Evolutionary conservation across 306 rosid species (phyloP), one percentile per base, ranked within the genome.

Genomic region (Vigna hirtella): DNA sequence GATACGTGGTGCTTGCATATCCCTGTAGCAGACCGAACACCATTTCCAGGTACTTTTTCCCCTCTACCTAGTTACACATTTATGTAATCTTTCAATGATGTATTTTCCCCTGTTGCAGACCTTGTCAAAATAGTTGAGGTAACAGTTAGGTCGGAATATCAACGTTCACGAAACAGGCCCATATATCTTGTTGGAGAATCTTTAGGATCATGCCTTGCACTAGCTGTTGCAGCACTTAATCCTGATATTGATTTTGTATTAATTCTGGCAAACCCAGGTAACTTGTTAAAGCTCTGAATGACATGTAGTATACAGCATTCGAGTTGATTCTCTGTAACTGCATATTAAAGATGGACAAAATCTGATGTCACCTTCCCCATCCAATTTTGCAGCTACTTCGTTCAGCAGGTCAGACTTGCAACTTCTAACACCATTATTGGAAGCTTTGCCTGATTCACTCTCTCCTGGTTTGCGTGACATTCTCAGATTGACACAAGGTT

Each of bases 1-100:
- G 86, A 95, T 40, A 17, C 90, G 65, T 88, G 93, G 93, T 89
- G 99, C 93, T 86, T 95, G 90, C 99, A 95, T 83, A 89, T 89
- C 79, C 97, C 99, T 24, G 89, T 84, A 9, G 79, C 70, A 79
- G 96, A 95, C 82, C 88, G 94, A 68, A 93, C 98, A 55, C 80
- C 90, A 78, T 90, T 93, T 83, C 62, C 77, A 84, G 98, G 97
- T 91, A 24, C 66, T 40, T 30, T 70, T 70, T 70, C 67, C 40
- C 69, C 66, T 30, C 34, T 74, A 2, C 12, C 38, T 14, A 5
- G 22, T 18, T 53, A 28, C 57, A 57, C 15, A 65, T 72, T 73
- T 45, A 56, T 79, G 30, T 55, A 18, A 4, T 43, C n/a, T 76
- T 76, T 66, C 73, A 53, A 18, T 52, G 22, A 14, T 70, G 52